Percentiles rank a stretch among this genome's conserved stretches.
Evolutionary conservation across 257 asterid species (phyloP).

Genomic region (Catharanthus roseus): DNA sequence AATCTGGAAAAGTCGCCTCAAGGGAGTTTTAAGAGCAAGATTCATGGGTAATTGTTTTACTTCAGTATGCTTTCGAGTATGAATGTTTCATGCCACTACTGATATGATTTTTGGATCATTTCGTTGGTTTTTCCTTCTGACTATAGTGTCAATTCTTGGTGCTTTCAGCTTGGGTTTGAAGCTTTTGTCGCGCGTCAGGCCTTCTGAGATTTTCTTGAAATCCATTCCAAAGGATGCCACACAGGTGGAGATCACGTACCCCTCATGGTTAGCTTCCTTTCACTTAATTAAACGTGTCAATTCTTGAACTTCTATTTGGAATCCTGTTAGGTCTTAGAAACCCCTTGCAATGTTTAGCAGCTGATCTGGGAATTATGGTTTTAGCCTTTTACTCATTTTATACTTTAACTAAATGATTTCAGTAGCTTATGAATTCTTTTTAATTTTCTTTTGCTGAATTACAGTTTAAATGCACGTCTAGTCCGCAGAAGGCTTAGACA

Average conservation of each 20-base stretch:
- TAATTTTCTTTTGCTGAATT: constrained; percentile 14
- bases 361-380: background rate
- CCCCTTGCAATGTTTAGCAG: background rate
- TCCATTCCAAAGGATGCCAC: constrained; percentile 77
- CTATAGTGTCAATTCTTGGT: constrained; percentile 5
- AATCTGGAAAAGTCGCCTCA: constrained; percentile 78
- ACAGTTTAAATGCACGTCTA: constrained; percentile 76
- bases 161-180: constrained; percentile 68
- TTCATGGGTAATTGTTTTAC: constrained; percentile 56
- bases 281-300: background rate
- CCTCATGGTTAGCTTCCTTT: constrained; percentile 48
- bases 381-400: background rate
- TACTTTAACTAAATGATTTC: background rate
- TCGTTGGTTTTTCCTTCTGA: constrained; percentile 3
- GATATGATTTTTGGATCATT: background rate
- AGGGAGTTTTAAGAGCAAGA: constrained; percentile 70
- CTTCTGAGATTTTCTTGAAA: constrained; percentile 86
- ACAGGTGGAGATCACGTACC: constrained; percentile 61
- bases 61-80: background rate
- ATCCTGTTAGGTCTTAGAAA: background rate
- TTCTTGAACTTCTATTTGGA: background rate
- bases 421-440: constrained; percentile 2
- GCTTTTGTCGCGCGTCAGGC: constrained; percentile 82
- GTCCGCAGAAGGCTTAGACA: constrained; percentile 91
- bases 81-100: background rate